phyloP scores from a whole-genome alignment of 2,329 filamentous ascomycete species.

The Ophiocordyceps camponoti-floridani region DNA sequence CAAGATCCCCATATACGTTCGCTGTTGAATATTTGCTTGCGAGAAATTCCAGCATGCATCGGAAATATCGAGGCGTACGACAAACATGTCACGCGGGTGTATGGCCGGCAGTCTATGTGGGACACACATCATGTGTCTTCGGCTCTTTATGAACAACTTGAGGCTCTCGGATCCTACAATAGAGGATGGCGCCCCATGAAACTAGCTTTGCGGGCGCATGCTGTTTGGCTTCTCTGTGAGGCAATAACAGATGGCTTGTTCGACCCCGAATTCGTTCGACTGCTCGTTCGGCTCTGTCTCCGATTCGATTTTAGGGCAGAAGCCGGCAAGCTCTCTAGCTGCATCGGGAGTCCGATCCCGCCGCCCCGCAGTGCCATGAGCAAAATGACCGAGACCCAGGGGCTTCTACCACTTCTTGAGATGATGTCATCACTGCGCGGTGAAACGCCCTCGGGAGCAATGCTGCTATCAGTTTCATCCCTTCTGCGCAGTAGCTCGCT shows the following conservation, averaged over 20 bases:
- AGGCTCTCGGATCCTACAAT: conserved; percentile 10
- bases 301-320: conserved; percentile 10
- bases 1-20: conserved; percentile 12
- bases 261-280: conserved; percentile 8
- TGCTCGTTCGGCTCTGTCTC: conserved; percentile 13
- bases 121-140: conserved; percentile 9
- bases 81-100: conserved; percentile 7
- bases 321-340: conserved; percentile 9
- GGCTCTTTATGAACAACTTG: conserved; percentile 17
- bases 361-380: conserved; percentile 4
- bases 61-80: conserved; percentile 16
- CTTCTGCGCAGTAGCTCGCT: conserved; percentile 7
- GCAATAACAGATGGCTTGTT: conserved; percentile 14
- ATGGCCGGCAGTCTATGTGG: conserved; percentile 9
- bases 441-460: conserved; percentile 2
- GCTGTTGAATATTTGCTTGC: conserved; percentile 18
- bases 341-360: conserved; percentile 4
- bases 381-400: conserved; percentile 5
- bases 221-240: conserved; percentile 10
- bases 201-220: conserved; percentile 14
- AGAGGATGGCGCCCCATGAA: conserved; percentile 16
- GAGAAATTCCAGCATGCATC: conserved; percentile 11
- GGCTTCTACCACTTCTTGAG: conserved; percentile 7
- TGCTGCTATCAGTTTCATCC: conserved; percentile 8
- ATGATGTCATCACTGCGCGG: conserved; percentile 5